These are phyloP conservation scores for Kingdonia uniflora DNA, from an alignment of 164 flowering plant genomes.

Conservation along the genomic window DNA sequence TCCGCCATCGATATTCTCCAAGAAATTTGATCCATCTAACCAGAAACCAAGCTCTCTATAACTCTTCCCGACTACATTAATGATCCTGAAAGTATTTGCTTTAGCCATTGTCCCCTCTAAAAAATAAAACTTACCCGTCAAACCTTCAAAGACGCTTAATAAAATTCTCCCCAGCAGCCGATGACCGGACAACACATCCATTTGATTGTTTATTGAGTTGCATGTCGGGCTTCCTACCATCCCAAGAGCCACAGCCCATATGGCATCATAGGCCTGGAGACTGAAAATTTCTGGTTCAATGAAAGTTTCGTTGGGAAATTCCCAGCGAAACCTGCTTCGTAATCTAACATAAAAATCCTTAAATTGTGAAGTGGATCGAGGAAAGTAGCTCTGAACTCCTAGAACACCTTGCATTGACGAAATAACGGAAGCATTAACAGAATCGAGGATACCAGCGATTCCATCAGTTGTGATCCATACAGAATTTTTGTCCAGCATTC, in stretches of 20 bases:
- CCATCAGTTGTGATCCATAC: slow-evolving; percentile 30
- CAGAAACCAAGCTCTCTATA: slow-evolving; percentile 28
- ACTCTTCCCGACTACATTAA: slow-evolving; percentile 25
- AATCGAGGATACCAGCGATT: slow-evolving; percentile 15
- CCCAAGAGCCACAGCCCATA: slow-evolving; percentile 14
- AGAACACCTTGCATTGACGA: slow-evolving; percentile 30
- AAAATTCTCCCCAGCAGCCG: slow-evolving; percentile 7
- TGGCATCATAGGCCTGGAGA: slow-evolving; percentile 28
- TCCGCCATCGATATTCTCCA: neutral
- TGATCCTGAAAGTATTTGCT: slow-evolving; percentile 12
- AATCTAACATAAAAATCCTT: slow-evolving; percentile 13
- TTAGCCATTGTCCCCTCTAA: slow-evolving; percentile 8
- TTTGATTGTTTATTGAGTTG: neutral
- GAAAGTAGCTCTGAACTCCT: slow-evolving; percentile 20
- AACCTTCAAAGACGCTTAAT: slow-evolving; percentile 6
- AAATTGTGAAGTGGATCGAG: slow-evolving; percentile 2
- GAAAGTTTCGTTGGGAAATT: slow-evolving; percentile 18
- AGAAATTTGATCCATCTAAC: slow-evolving; percentile 20
- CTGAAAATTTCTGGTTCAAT: slow-evolving; percentile 18
- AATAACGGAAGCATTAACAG: slow-evolving; percentile 10
- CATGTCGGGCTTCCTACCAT: neutral
- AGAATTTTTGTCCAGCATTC: slow-evolving; percentile 24
- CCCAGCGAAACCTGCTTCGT: slow-evolving; percentile 9
- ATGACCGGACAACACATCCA: neutral
- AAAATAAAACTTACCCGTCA: slow-evolving; percentile 15